Conservation (phyloP, 192 early-diverging fungal genomes). For the Globomyces pollinis-pini region DNA sequence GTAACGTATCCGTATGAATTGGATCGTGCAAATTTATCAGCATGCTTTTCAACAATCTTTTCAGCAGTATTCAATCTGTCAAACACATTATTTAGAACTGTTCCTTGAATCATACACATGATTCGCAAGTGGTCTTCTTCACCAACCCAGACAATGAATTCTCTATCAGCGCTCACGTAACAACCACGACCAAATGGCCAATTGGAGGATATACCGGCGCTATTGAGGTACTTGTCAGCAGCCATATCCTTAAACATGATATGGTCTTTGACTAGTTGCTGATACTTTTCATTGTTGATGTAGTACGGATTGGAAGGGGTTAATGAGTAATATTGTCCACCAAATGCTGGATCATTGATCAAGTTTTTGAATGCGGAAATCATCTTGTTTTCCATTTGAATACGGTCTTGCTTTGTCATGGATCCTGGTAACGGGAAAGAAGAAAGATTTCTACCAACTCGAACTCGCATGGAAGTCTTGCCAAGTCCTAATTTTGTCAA, state of each 20-base stretch:
- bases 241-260: conserved; percentile 14
- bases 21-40: background rate
- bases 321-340: conserved; percentile 3
- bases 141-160: conserved; percentile 6
- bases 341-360: background rate
- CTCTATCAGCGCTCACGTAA: background rate
- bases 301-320: conserved; percentile 3
- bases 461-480: conserved; percentile 6
- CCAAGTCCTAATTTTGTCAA: background rate
- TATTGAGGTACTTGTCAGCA: background rate
- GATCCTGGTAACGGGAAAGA: conserved; percentile 8
- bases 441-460: conserved; percentile 7
- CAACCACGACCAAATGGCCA: background rate
- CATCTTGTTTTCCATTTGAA: conserved; percentile 12
- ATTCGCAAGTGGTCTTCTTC: conserved; percentile 7
- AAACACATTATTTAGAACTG: conserved; percentile 6
- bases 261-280: conserved; percentile 2
- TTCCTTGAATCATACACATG: conserved; percentile 9
- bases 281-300: conserved; percentile 5
- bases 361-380: conserved; percentile 1
- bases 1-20: conserved; percentile 1
- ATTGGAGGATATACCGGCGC: background rate
- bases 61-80: background rate
- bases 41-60: conserved; percentile 6
- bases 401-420: conserved; percentile 6